Conservation (phyloP, 768 basidiomycete genomes). For the Auricularia heimuer region DNA sequence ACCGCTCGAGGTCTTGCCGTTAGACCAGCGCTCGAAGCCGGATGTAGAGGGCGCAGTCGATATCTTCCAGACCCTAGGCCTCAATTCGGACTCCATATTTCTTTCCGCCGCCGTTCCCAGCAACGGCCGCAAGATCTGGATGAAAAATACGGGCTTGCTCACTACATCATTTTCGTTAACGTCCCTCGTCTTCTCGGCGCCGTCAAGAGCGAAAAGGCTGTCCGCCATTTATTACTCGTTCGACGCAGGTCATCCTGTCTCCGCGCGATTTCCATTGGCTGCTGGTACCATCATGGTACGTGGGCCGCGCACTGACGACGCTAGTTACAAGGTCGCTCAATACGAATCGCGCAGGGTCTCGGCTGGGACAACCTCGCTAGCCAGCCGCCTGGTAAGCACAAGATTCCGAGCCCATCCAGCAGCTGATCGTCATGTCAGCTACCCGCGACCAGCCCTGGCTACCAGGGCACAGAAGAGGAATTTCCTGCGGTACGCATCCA, state of each 20-base stretch:
- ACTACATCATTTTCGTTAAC: constrained; percentile 98
- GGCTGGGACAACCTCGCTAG: too few relatives aligned
- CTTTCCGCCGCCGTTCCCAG: constrained; percentile 98
- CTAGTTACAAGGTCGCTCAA: too few relatives aligned
- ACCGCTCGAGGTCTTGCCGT: constrained; percentile 95
- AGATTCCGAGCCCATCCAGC: too few relatives aligned
- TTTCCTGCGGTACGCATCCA: too few relatives aligned
- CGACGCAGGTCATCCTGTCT: constrained; percentile 87
- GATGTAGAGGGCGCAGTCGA: constrained; percentile 97
- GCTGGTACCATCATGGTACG: too few relatives aligned
- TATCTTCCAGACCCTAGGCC: constrained; percentile 87
- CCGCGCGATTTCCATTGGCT: too few relatives aligned
- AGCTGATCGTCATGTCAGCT: too few relatives aligned
- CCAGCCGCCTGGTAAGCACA: too few relatives aligned
- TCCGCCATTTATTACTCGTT: constrained; percentile 90
- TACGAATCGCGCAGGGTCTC: too few relatives aligned
- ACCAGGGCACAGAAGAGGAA: too few relatives aligned
- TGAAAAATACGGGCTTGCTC: constrained; percentile 94
- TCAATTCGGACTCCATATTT: constrained; percentile 97
- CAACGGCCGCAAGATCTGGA: constrained; percentile 98
- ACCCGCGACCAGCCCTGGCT: too few relatives aligned
- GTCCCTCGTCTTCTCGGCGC: constrained; percentile 92
- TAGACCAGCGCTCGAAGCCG: constrained; percentile 98
- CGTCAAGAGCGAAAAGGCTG: constrained; percentile 97
- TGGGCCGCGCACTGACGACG: too few relatives aligned